These are phyloP conservation scores for Erysiphe neolycopersici DNA, from an alignment of 2,329 filamentous ascomycete species.

Conservation along the genomic window DNA sequence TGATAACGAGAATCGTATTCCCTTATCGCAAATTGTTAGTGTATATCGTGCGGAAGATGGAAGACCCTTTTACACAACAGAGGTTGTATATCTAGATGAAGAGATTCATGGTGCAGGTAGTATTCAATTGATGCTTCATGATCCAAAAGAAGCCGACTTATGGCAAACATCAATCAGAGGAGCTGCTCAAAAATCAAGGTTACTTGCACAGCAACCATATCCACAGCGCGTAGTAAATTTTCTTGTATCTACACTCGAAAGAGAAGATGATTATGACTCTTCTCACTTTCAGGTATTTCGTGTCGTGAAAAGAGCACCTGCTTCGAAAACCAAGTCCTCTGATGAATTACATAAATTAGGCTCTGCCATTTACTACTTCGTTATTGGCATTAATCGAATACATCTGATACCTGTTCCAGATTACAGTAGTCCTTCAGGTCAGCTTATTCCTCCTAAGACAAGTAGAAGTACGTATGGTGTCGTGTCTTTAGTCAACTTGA, in stretches of 20 bases:
- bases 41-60: conserved; percentile 41
- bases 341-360: conserved; percentile 39
- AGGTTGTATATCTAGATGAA: conserved; percentile 42
- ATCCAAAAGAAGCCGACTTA: conserved; percentile 34
- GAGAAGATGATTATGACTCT: conserved; percentile 41
- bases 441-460: conserved; percentile 18
- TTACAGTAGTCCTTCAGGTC: conserved; percentile 21
- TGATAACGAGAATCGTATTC: conserved; percentile 26
- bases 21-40: conserved; percentile 38
- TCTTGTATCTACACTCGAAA: conserved; percentile 32
- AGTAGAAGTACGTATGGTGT: conserved; percentile 28
- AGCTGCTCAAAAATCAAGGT: conserved; percentile 27
- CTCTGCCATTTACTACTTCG: conserved; percentile 39
- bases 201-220: conserved; percentile 24
- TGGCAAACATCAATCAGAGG: conserved; percentile 37
- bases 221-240: conserved; percentile 34
- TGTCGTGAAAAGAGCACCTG: conserved; percentile 33
- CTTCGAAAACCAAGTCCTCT: conserved; percentile 24
- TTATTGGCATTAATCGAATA: conserved; percentile 40
- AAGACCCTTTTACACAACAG: conserved; percentile 36
- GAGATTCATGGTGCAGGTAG: conserved; percentile 30
- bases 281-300: conserved; percentile 40
- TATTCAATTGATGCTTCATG: conserved; percentile 35
- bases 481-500: conserved; percentile 30
- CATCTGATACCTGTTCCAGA: conserved; percentile 41